phyloP scores from a whole-genome alignment of 768 basidiomycete species.

The Strobilomyces dryophilus region DNA sequence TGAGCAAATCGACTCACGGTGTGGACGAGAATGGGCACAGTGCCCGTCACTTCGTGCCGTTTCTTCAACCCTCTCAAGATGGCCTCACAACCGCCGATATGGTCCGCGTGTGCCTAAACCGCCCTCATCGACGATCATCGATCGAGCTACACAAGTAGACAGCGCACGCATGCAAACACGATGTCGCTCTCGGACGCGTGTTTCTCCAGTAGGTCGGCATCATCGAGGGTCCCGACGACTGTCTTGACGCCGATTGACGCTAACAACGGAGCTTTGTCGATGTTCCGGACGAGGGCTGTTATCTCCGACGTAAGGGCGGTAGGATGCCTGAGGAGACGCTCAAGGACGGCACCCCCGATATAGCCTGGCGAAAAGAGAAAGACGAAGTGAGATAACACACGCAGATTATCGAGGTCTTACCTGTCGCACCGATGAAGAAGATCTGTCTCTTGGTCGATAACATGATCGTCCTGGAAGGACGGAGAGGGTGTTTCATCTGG shows the following conservation, averaged over 20 bases:
- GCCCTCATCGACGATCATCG: background rate
- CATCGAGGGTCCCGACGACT: slow-evolving; percentile 38
- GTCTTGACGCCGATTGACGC: slow-evolving; percentile 19
- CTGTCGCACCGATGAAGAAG: slow-evolving; percentile 44
- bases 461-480: background rate
- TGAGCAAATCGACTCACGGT: slow-evolving; percentile 39
- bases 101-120: slow-evolving; percentile 41
- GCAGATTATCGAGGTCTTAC: slow-evolving; percentile 18
- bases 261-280: slow-evolving; percentile 13
- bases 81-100: slow-evolving; percentile 39
- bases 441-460: slow-evolving; percentile 21
- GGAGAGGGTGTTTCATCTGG: background rate
- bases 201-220: slow-evolving; percentile 36
- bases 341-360: slow-evolving; percentile 27
- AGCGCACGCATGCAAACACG: slow-evolving; percentile 38
- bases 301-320: background rate
- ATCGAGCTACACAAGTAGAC: background rate
- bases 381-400: background rate
- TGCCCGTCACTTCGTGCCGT: slow-evolving; percentile 38
- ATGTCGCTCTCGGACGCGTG: slow-evolving; percentile 42
- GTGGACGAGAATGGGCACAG: slow-evolving; percentile 48
- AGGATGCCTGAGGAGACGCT: slow-evolving; percentile 20
- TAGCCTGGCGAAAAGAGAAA: slow-evolving; percentile 18
- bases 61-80: slow-evolving; percentile 49
- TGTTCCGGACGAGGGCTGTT: slow-evolving; percentile 27